Percentiles rank a stretch among this genome's conserved stretches.
phyloP scores from a whole-genome alignment of 2,329 filamentous ascomycete genomes.

The Exophiala aquamarina region DNA sequence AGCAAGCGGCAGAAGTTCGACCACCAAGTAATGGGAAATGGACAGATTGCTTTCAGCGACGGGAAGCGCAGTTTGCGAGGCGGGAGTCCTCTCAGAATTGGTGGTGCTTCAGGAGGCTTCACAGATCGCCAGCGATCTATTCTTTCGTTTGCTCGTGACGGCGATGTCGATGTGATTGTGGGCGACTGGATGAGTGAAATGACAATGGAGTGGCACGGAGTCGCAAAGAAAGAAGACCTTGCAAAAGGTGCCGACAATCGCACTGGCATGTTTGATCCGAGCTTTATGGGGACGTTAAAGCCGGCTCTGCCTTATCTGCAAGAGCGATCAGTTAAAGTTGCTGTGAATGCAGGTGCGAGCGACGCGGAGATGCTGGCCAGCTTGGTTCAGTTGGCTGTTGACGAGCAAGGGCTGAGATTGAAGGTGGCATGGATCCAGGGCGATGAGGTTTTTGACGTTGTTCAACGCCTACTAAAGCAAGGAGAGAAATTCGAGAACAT shows the following conservation, averaged over 20 bases:
- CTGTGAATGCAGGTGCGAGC: slow-evolving; percentile 43
- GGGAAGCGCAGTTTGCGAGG: no score
- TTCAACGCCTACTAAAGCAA: slow-evolving; percentile 26
- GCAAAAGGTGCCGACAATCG: slow-evolving; percentile 22
- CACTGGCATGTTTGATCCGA: slow-evolving; percentile 30
- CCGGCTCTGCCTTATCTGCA: slow-evolving; percentile 40
- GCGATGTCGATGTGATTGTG: slow-evolving; percentile 26
- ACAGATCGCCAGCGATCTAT: slow-evolving; percentile 8
- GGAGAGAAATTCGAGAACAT: slow-evolving; percentile 32
- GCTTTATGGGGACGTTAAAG: slow-evolving; percentile 38
- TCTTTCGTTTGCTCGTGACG: slow-evolving; percentile 24
- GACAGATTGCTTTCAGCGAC: no score
- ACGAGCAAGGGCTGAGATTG: slow-evolving; percentile 30
- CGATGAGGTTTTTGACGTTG: slow-evolving; percentile 39
- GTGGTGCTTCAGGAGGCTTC: slow-evolving; percentile 34
- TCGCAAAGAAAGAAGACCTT: slow-evolving; percentile 25
- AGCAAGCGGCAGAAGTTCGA: no score
- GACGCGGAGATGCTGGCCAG: slow-evolving; percentile 34
- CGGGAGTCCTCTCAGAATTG: slow-evolving; percentile 30
- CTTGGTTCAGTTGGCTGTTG: slow-evolving; percentile 32
- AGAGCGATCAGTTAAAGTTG: slow-evolving; percentile 37
- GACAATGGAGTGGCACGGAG: slow-evolving; percentile 29
- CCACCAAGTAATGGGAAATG: no score
- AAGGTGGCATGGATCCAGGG: slow-evolving; percentile 42
- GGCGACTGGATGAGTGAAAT: slow-evolving; percentile 33